Evolutionary conservation across 2,329 filamentous ascomycete genomes (phyloP).

Genomic region (Cladosporium sp.): DNA sequence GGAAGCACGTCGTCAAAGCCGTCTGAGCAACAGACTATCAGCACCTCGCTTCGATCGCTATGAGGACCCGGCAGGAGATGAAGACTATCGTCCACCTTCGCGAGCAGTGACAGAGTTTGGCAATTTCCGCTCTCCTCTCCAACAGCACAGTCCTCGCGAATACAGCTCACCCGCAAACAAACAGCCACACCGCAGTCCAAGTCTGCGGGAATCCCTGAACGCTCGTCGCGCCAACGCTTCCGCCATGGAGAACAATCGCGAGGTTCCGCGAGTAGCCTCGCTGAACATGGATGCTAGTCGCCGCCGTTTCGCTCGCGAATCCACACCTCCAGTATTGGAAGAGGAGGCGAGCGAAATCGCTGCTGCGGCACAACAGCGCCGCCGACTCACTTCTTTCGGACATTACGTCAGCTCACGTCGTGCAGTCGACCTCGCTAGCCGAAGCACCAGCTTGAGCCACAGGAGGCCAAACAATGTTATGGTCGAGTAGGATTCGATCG

Average conservation of each 20-base stretch:
- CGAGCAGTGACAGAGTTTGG: constrained; percentile 46
- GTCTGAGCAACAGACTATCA: constrained; percentile 37
- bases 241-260: constrained; percentile 14
- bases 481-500: constrained; percentile 13
- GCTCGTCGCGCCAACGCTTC: constrained; percentile 18
- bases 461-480: background rate
- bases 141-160: constrained; percentile 10
- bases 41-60: constrained; percentile 29
- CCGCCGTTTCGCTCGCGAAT: constrained; percentile 15
- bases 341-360: constrained; percentile 15
- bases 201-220: constrained; percentile 20
- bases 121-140: constrained; percentile 6
- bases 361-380: background rate
- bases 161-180: background rate
- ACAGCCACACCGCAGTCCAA: constrained; percentile 10
- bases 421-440: background rate
- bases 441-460: constrained; percentile 4
- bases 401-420: constrained; percentile 1
- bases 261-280: constrained; percentile 17
- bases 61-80: constrained; percentile 31
- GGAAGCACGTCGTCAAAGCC: background rate
- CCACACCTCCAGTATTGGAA: constrained; percentile 16
- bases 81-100: constrained; percentile 44
- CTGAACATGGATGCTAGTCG: constrained; percentile 15
- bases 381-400: background rate